Evolutionary conservation across 2,329 filamentous ascomycete species (phyloP), one percentile per base, ranked within the genome.

Genomic region (Dactylella cylindrospora): DNA sequence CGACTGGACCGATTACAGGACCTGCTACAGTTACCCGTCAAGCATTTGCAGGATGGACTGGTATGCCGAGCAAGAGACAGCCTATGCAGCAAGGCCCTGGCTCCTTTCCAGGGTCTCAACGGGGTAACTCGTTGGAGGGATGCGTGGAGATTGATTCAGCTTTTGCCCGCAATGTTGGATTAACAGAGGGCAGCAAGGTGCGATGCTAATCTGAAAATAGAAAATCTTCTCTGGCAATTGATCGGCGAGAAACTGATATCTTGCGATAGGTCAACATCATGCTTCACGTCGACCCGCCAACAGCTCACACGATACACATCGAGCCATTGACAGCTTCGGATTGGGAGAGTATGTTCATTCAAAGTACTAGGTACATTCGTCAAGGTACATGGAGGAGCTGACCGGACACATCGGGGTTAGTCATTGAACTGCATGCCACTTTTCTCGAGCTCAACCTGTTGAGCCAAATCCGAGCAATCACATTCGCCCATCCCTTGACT

Each of bases 401-500:
- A 15, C 7, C 17, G 19, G n/a, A n/a, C n/a, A n/a, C n/a, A n/a
- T n/a, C n/a, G n/a, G n/a, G 26, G 33, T 23, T 66, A 80, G 79
- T 97, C 69, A 97, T 98, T 68, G 93, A 98, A 73, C 78, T 98
- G 1, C 93, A 98, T 76, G 93, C 93, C 3, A 93, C 86, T 12
- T 98, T 97, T 70, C 78, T 98, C 44, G 93, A 98, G 71, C 79
- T 96, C 66, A 97, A 98, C 72, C 83, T 98, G 46, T 78, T 95
- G 25, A 87, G 85, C 36, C 93, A 98, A 75, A 90, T 98, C 68
- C 85, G 93, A 69, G 91, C 91, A 13, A 78, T 98, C 17, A 77
- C 75, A 35, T 76, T 78, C 19, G 72, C 76, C 3, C 90, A 98
- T 72, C 85, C 90, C 9, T 77, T 98, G 65, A 95, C 90, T 1